phyloP scores from a whole-genome alignment of 2,329 filamentous ascomycete genomes.

The Diaporthe helianthi region DNA sequence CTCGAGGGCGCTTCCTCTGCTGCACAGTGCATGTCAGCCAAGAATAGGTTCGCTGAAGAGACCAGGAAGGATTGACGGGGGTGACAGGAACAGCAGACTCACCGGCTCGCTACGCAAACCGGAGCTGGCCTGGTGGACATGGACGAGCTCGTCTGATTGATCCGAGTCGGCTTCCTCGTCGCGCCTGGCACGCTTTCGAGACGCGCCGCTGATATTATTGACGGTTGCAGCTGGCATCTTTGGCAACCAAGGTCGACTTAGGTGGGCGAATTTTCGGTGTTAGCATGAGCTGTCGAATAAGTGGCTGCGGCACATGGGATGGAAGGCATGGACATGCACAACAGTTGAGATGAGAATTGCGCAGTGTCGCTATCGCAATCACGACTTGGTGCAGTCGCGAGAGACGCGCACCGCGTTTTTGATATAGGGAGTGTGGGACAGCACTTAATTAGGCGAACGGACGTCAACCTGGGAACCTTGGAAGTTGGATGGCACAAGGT shows the following conservation, averaged over 20 bases:
- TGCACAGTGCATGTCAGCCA: constrained; percentile 36
- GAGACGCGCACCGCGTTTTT: constrained; percentile 25
- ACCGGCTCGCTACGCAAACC: constrained; percentile 49
- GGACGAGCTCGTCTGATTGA: constrained; percentile 44
- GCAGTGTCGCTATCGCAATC: neutral
- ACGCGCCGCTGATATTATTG: constrained; percentile 38
- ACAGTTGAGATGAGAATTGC: neutral
- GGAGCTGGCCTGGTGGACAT: constrained; percentile 51
- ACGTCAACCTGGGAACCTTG: no score
- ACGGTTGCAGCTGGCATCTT: constrained; percentile 42
- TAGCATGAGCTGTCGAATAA: neutral
- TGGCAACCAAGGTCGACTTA: neutral
- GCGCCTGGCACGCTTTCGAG: constrained; percentile 52
- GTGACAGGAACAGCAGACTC: constrained; percentile 36
- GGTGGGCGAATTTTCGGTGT: neutral
- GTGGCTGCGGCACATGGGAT: neutral
- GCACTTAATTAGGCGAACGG: no score
- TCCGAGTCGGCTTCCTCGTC: constrained; percentile 43
- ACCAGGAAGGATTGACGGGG: neutral
- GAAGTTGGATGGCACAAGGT: no score
- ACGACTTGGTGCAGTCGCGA: neutral
- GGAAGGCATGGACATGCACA: neutral
- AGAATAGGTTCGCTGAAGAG: neutral
- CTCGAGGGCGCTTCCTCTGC: constrained; percentile 50
- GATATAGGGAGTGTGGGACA: neutral